phyloP scores from a whole-genome alignment of 805 yeast species.

The Kurtzmaniella cleridarum region DNA sequence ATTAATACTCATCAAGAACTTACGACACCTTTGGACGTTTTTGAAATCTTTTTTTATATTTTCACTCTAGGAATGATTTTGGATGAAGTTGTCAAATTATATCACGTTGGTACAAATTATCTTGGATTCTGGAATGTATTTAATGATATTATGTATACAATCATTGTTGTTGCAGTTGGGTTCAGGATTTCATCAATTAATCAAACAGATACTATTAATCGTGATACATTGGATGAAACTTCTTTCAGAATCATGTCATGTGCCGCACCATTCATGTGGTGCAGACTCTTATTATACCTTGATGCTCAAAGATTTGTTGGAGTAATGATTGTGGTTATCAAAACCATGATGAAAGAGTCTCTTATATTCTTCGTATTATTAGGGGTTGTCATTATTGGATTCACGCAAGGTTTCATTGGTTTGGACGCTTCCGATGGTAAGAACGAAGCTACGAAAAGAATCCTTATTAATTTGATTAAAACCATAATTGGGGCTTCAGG shows the following conservation, averaged over 20 bases:
- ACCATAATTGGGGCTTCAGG: conserved; percentile 74
- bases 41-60: conserved; percentile 55
- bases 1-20: conserved; percentile 52
- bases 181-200: conserved; percentile 46
- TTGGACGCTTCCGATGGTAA: conserved; percentile 85
- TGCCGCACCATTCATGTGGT: conserved; percentile 86
- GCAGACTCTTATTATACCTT: conserved; percentile 65
- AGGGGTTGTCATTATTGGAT: conserved; percentile 67
- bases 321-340: conserved; percentile 79
- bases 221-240: conserved; percentile 43
- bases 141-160: conserved; percentile 61
- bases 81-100: conserved; percentile 67
- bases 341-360: conserved; percentile 84
- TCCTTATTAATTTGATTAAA: conserved; percentile 59
- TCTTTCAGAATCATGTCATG: conserved; percentile 70
- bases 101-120: conserved; percentile 70
- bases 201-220: conserved; percentile 11
- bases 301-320: conserved; percentile 83
- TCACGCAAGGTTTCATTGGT: conserved; percentile 82
- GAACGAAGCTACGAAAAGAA: conserved; percentile 63
- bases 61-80: conserved; percentile 62
- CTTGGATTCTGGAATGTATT: conserved; percentile 76
- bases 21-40: conserved; percentile 26
- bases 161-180: conserved; percentile 48
- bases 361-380: conserved; percentile 74